Evolutionary conservation across 345 rosid species (phyloP), one percentile per base, ranked within the genome.

Genomic region (Laguncularia racemosa): DNA sequence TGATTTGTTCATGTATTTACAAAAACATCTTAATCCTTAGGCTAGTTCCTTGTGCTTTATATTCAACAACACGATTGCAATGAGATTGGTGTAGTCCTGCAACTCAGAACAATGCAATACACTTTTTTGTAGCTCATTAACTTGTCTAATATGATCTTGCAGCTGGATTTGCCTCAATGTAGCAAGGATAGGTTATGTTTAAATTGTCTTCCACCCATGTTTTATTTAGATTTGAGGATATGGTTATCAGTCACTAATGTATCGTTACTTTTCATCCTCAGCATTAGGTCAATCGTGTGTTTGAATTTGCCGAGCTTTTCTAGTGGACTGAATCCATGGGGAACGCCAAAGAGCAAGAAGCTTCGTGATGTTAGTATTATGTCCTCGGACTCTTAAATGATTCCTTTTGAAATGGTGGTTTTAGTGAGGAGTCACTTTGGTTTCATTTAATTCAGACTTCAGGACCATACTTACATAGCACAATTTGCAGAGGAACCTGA

Each of bases 221-320:
- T 33, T 10, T 33, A 33, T 6, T 33, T n/a, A n/a, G n/a, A n/a
- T n/a, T n/a, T n/a, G n/a, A n/a, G n/a, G 20, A 28, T 23, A 46
- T 16, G 6, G 33, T 7, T 28, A 21, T 3, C 3, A 40, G 20
- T 18, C 15, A 57, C 21, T 12, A 14, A 58, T 59, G 6, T 38
- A 51, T 13, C 47, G 52, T 65, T 57, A 33, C 7, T 49, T 7
- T 67, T 18, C 45, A 60, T 38, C 48, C 17, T 44, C 92, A 88
- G 93, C 66, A 86, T 91, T 65, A 86, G 95, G 70, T 92, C 96
- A 14, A 83, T 92, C 6, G 75, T 86, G 14, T 89, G 96, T 67
- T 83, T 92, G 51, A 89, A 92, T 82, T 81, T 89, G 71, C 96
- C 95, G 59, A 86, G 95, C 76, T 92, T 92, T 68, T 92, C 91